Conservation (phyloP, 192 early-diverging fungal species). For the Podila epigama region DNA sequence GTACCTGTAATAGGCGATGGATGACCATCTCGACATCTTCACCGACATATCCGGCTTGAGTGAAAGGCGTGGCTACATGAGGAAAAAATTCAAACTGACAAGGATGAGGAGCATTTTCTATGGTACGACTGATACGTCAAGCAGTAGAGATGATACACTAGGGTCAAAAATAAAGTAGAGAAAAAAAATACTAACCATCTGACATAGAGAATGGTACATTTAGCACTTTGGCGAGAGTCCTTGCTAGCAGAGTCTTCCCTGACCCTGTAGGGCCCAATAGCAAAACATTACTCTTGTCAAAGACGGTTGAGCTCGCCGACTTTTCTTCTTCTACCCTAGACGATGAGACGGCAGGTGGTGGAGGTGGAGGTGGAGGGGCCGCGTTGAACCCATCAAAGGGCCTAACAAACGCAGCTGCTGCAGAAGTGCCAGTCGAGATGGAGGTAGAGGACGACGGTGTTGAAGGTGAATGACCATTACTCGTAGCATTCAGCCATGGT, state of each 20-base stretch:
- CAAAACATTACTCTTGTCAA: conserved; percentile 89
- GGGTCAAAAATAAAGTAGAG: no score
- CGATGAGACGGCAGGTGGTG: no score
- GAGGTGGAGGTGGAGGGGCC: neutral
- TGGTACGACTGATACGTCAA: neutral
- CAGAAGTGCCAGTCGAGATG: neutral
- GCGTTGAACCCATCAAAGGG: neutral
- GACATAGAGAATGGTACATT: conserved; percentile 88
- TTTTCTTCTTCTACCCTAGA: no score
- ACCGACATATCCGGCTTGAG: conserved; percentile 88
- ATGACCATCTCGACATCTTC: conserved; percentile 90
- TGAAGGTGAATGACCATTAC: neutral
- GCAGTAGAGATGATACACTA: neutral
- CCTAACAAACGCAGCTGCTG: neutral
- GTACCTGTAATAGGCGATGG: conserved; percentile 77
- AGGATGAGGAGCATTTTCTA: neutral
- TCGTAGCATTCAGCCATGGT: neutral
- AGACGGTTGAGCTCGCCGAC: conserved; percentile 45
- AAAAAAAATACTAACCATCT: conserved; percentile 64
- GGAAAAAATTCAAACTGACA: neutral
- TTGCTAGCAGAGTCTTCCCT: conserved; percentile 82
- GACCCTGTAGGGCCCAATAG: conserved; percentile 85
- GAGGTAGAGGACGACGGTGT: neutral
- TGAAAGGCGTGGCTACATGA: conserved; percentile 72
- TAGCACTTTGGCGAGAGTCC: conserved; percentile 81